Evolutionary conservation across 73 alveolate genomes (phyloP).

Genomic region (Tetrahymena thermophila): DNA sequence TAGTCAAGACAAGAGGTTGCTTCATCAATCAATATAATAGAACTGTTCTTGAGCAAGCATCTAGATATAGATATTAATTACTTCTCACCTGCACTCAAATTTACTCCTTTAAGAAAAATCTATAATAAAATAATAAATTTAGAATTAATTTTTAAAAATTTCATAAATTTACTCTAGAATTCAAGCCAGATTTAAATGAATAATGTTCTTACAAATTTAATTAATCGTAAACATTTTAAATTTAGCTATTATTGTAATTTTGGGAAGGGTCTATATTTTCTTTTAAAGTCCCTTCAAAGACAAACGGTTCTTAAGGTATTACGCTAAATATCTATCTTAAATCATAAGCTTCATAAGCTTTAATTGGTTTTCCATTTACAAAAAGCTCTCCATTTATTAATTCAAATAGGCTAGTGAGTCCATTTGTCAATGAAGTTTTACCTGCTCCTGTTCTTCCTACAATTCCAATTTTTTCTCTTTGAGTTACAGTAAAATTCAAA

Average conservation of each 20-base stretch:
- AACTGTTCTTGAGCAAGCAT: constrained; percentile 53
- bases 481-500: constrained; percentile 43
- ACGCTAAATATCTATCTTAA: constrained; percentile 20
- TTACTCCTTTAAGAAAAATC: constrained; percentile 47
- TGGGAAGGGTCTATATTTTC: constrained; percentile 23
- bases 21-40: constrained; percentile 64
- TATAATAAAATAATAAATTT: neutral
- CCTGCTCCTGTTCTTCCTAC: constrained; percentile 95
- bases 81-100: constrained; percentile 68
- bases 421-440: constrained; percentile 52
- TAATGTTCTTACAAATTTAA: constrained; percentile 44
- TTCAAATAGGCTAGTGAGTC: constrained; percentile 58
- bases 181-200: constrained; percentile 31
- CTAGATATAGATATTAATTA: constrained; percentile 61
- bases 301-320: constrained; percentile 33
- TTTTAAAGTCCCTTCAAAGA: constrained; percentile 20
- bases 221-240: constrained; percentile 24
- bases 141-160: neutral
- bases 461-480: constrained; percentile 76
- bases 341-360: neutral
- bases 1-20: constrained; percentile 67
- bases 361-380: neutral
- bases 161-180: constrained; percentile 11
- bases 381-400: constrained; percentile 6
- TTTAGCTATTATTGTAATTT: neutral